Percentiles rank a stretch among this genome's conserved stretches.
Evolutionary conservation across 2,329 filamentous ascomycete genomes (phyloP).

Genomic region (Fusarium sp.): DNA sequence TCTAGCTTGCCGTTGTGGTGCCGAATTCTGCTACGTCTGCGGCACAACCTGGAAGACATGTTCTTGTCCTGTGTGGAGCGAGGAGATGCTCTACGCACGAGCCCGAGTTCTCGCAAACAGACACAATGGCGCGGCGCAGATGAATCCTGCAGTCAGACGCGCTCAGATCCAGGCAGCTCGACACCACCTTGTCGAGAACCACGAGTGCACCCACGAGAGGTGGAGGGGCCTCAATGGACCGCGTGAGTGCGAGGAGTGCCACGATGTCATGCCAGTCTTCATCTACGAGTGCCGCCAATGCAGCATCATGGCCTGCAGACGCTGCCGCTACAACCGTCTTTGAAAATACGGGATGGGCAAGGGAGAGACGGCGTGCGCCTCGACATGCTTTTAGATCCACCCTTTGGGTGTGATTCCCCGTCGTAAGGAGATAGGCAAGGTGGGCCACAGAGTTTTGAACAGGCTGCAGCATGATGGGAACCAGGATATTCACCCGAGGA

Average conservation of each 20-base stretch:
- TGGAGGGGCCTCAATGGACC: conserved; percentile 51
- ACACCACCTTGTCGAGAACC: conserved; percentile 40
- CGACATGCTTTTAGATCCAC: too few species aligned
- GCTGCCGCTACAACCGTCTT: conserved; percentile 55
- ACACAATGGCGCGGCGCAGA: not conserved
- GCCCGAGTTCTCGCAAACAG: conserved; percentile 48
- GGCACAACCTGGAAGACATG: conserved; percentile 55
- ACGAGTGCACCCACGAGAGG: conserved; percentile 51
- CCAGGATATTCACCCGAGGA: too few species aligned
- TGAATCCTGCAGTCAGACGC: not conserved
- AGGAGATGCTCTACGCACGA: conserved; percentile 46
- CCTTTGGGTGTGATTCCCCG: too few species aligned
- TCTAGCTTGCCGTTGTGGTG: conserved; percentile 55
- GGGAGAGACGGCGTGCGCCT: too few species aligned
- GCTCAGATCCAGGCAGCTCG: not conserved
- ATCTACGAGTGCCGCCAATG: conserved; percentile 60
- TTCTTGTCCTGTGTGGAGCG: conserved; percentile 50
- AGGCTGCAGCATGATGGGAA: too few species aligned
- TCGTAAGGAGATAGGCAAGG: too few species aligned
- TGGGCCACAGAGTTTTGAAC: too few species aligned
- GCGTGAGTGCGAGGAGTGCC: conserved; percentile 56
- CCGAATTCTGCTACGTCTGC: conserved; percentile 59
- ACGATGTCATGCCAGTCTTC: conserved; percentile 49
- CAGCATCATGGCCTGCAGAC: conserved; percentile 54
- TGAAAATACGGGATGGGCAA: not conserved